Base-by-base conservation (phyloP, 495 filamentous ascomycete genomes). In the Glutinoglossum americanum region DNA sequence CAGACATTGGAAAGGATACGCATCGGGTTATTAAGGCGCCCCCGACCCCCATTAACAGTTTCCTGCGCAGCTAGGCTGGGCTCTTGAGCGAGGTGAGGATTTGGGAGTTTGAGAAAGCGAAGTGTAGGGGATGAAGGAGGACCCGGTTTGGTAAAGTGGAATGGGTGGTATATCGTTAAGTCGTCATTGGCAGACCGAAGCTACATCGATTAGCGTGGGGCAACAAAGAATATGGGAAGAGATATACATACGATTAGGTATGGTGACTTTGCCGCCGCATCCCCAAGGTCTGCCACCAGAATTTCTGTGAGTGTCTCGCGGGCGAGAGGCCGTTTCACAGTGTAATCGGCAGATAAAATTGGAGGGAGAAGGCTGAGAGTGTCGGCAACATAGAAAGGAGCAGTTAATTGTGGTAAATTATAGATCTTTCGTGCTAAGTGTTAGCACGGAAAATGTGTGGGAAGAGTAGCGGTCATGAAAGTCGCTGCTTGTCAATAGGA, bases 151-250 rank as follows among this genome's bases (percentile, higher is more conserved):
- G 23, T 23, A 23, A 2, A 6, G 45, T 30, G 37, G 65, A 82
- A 88, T 0, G 89, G 87, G 65, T 86, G 80, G 64, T 97, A 98
- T 49, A 96, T 73, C n/a, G 81, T 80, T 4, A 96, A 67, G 63
- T 97, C 89, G 58, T 94, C 82, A 59, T 77, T 82, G 11, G 75
- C 74, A 45, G 85, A 83, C 30, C 90, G 86, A 45, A 87, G 71
- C 85, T 89, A 62, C 39, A 55, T 61, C 54, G 19, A 51, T 59
- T 58, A 55, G 9, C 32, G 60, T 4, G 23, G 13, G 17, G 0
- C 10, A 19, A 56, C 21, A n/a, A 58, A 4, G 11, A 19, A 28
- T 4, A 41, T 45, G n/a, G 28, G 25, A 41, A 17, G 33, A 17
- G 44, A 5, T 30, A 28, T 33, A 66, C 79, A 64, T 72, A 90